Conservation (phyloP, 768 basidiomycete species). For the Coprinellus micaceus region DNA sequence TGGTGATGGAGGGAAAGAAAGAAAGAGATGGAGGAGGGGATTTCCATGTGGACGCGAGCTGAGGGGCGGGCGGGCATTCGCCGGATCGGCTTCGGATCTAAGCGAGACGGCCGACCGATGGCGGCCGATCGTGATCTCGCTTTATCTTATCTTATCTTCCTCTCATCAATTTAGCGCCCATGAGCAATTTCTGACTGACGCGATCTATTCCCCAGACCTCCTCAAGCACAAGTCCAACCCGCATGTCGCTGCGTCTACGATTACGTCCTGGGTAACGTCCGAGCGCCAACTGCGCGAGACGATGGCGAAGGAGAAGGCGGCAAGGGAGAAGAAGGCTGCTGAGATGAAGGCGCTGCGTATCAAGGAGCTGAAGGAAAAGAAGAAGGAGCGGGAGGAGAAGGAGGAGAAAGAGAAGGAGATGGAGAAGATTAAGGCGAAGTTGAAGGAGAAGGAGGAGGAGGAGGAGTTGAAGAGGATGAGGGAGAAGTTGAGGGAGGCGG, state of each 20-base stretch:
- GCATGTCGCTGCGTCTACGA: slow-evolving; percentile 65
- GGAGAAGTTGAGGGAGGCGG: slow-evolving; percentile 43
- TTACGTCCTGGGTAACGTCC: slow-evolving; percentile 65
- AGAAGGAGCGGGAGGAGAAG: slow-evolving; percentile 57
- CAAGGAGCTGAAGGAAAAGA: slow-evolving; percentile 44
- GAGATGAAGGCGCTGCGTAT: slow-evolving; percentile 45
- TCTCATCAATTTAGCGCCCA: not conserved
- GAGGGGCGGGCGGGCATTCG: not conserved
- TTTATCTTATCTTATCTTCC: not conserved
- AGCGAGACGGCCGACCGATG: not conserved
- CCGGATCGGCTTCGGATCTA: slow-evolving; percentile 6
- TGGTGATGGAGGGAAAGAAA: slow-evolving; percentile 6
- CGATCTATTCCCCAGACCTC: slow-evolving; percentile 48
- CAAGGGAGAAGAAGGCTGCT: slow-evolving; percentile 42
- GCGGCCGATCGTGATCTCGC: not conserved
- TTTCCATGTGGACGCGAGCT: not conserved
- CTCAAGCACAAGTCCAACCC: slow-evolving; percentile 84
- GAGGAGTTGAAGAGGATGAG: slow-evolving; percentile 39
- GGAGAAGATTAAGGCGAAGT: slow-evolving; percentile 47
- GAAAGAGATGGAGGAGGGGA: not conserved
- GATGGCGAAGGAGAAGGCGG: slow-evolving; percentile 71
- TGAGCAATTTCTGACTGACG: not conserved
- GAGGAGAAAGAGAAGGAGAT: slow-evolving; percentile 60
- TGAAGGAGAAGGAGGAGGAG: slow-evolving; percentile 52
- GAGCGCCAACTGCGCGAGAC: slow-evolving; percentile 76